Percentiles rank a stretch among this genome's conserved stretches.
Evolutionary conservation across 2,329 filamentous ascomycete species (phyloP).

Genomic region (Colletotrichum spaethianum): DNA sequence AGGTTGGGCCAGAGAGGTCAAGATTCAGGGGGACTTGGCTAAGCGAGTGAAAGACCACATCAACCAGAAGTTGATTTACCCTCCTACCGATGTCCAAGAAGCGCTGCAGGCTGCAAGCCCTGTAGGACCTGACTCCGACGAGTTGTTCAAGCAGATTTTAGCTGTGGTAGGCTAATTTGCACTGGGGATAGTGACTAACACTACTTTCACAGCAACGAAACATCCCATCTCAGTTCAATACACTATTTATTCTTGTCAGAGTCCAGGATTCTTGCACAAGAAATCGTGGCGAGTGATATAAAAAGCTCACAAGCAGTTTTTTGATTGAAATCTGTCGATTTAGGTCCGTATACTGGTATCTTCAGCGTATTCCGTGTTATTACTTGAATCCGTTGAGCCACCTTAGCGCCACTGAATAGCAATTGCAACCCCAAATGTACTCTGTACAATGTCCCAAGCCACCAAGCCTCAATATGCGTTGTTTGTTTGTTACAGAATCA

Average conservation of each 20-base stretch:
- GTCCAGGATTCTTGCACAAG: rapidly evolving
- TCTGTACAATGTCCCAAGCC: rapidly evolving
- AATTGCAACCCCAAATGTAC: neutral
- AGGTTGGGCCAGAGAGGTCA: slow-evolving; percentile 51
- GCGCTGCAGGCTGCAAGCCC: slow-evolving; percentile 47
- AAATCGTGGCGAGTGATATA: rapidly evolving
- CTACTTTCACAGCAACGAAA: neutral
- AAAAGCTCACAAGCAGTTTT: neutral
- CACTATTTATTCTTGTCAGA: no score
- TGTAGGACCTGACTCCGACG: slow-evolving; percentile 15
- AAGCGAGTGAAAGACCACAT: slow-evolving; percentile 53
- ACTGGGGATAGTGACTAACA: neutral
- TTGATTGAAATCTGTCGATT: neutral
- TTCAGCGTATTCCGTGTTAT: neutral
- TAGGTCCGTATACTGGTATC: neutral
- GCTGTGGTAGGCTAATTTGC: neutral
- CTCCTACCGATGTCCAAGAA: slow-evolving; percentile 43
- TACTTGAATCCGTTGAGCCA: neutral
- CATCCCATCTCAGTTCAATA: no score
- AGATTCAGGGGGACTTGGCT: slow-evolving; percentile 46
- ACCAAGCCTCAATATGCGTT: neutral
- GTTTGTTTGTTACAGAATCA: neutral
- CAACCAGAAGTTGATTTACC: slow-evolving; percentile 53
- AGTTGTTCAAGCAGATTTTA: slow-evolving; percentile 19
- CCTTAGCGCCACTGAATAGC: neutral